These are phyloP conservation scores for Brassica hybrid DNA, from an alignment of 441 rosid species.

Conservation along the genomic window DNA sequence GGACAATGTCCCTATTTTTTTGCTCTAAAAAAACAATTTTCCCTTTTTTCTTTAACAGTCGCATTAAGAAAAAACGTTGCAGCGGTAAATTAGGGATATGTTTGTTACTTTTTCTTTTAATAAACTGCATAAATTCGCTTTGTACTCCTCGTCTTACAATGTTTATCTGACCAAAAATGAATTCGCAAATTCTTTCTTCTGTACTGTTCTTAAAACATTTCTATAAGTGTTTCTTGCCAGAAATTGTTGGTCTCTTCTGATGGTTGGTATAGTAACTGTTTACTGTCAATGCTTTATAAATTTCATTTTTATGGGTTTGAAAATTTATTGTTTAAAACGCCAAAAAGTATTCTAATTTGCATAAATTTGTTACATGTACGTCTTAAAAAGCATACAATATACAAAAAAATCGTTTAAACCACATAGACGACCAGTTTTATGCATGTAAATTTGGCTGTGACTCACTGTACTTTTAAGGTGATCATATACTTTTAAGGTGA, in stretches of 20 bases:
- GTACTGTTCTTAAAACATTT: constrained; percentile 34
- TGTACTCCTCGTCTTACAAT: background rate
- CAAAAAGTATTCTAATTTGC: background rate
- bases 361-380: background rate
- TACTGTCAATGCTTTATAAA: too few relatives aligned
- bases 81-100: constrained; percentile 35
- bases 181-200: background rate
- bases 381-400: background rate
- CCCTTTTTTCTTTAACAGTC: too few relatives aligned
- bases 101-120: constrained; percentile 21
- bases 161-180: background rate
- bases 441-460: background rate
- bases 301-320: background rate
- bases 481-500: background rate
- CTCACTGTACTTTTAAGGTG: background rate
- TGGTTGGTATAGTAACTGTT: constrained; percentile 14
- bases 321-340: background rate
- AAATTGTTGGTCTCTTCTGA: constrained; percentile 23
- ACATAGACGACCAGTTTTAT: background rate
- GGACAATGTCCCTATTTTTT: too few relatives aligned
- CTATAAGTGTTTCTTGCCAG: constrained; percentile 35
- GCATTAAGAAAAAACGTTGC: too few relatives aligned
- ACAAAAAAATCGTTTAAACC: background rate
- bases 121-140: constrained; percentile 27
- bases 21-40: too few relatives aligned